Conservation (phyloP, 2,329 filamentous ascomycete genomes). For the Chrysosphaeria jannelii region DNA sequence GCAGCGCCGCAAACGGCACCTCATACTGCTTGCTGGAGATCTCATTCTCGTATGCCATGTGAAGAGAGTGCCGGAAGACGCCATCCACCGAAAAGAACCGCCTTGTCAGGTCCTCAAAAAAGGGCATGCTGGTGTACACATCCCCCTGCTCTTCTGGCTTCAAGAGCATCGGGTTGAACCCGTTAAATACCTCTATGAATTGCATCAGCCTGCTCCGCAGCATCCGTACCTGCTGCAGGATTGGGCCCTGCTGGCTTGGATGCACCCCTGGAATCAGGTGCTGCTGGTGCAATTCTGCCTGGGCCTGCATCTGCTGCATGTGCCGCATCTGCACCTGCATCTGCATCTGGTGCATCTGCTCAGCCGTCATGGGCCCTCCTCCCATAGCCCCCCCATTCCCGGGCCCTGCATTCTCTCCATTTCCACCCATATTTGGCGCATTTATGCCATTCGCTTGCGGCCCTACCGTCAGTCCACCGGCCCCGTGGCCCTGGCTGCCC, state of each 20-base stretch:
- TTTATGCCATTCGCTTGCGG: no score
- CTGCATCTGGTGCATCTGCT: no score
- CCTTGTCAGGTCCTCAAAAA: constrained; percentile 55
- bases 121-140: constrained; percentile 36
- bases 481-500: no score
- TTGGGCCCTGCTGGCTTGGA: constrained; percentile 12
- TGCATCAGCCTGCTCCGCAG: constrained; percentile 19
- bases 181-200: constrained; percentile 30
- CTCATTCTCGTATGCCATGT: constrained; percentile 22
- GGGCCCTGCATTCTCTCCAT: no score
- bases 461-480: no score
- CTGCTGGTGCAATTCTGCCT: constrained; percentile 4
- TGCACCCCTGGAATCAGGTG: constrained; percentile 8
- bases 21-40: constrained; percentile 53
- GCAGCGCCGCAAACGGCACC: constrained; percentile 50
- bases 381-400: no score
- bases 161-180: constrained; percentile 20
- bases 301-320: constrained; percentile 10
- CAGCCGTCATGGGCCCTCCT: no score
- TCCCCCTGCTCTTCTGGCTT: constrained; percentile 34
- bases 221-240: constrained; percentile 11
- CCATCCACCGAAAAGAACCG: constrained; percentile 56
- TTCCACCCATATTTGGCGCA: no score
- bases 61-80: constrained; percentile 44
- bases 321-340: constrained; percentile 7